These are phyloP conservation scores for Peronospora farinosa DNA, from an alignment of 352 stramenopile species.

Conservation along the genomic window DNA sequence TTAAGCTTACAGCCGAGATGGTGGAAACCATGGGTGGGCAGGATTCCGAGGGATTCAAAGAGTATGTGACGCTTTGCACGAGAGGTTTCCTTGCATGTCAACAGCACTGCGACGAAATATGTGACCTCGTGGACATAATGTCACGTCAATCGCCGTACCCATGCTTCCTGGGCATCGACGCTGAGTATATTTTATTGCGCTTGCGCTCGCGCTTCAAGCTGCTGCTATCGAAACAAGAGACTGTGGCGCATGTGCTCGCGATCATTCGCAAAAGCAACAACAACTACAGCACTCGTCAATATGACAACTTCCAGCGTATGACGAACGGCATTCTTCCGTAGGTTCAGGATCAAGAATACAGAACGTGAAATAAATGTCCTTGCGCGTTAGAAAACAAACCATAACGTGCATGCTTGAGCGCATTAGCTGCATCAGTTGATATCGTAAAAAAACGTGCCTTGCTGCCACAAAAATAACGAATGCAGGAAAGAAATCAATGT, in stretches of 20 bases:
- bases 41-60: conserved; percentile 89
- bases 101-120: conserved; percentile 92
- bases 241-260: conserved; percentile 85
- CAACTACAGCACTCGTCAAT: conserved; percentile 90
- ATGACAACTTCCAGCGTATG: conserved; percentile 93
- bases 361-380: conserved; percentile 9
- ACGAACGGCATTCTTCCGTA: conserved; percentile 90
- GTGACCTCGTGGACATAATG: conserved; percentile 96
- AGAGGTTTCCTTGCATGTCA: conserved; percentile 96
- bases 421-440: conserved; percentile 8
- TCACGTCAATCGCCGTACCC: conserved; percentile 93
- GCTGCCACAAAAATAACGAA: neutral
- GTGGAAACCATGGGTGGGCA: conserved; percentile 95
- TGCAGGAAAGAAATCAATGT: conserved; percentile 1
- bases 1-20: conserved; percentile 99
- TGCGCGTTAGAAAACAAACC: conserved; percentile 10
- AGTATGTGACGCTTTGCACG: conserved; percentile 96
- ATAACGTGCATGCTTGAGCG: conserved; percentile 12
- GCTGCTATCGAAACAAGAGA: conserved; percentile 81
- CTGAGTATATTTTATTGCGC: conserved; percentile 79
- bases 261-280: conserved; percentile 90
- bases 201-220: conserved; percentile 87
- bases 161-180: conserved; percentile 89
- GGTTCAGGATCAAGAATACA: conserved; percentile 8
- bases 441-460: conserved; percentile 4